Base-by-base conservation (phyloP, 2,329 filamentous ascomycete species). In the Lachnellula subtilissima region DNA sequence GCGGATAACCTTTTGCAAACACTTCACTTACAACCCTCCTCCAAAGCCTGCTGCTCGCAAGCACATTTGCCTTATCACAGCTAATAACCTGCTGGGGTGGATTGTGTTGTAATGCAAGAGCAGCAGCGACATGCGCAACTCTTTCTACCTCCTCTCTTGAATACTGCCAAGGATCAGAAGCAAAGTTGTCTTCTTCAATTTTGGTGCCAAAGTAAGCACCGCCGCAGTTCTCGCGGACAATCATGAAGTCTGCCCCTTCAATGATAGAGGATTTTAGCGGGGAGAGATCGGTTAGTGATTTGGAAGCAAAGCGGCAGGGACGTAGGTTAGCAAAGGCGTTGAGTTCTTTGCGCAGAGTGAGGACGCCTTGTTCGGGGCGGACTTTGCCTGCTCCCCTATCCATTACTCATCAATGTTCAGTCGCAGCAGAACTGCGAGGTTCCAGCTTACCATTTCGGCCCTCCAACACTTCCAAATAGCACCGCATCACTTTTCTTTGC, bases 191-290 rank as follows among this genome's bases (percentile, higher is more conserved):
- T 97, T 93, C 62, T 84, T 91, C 64, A 92, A 93, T 73, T 91
- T 97, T 93, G 69, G 97, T 96, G 60, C 93, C 93, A 43, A 90
- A 96, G 85, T 97, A 97, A 81, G 97, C 93, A 74, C 93, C 93
- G 83, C 97, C 93, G 68, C 92, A 97, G 84, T 97, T 97, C 81
- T 97, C 93, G 75, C 93, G 90, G 78, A 97, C 97, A 72, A 97
- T 82, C 70, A 96, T 90, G 48, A 91, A 96, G 78, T 97, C 88
- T 65, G 89, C 91, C 67, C 88, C 91, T 61, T 84, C 81, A 79
- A 88, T 93, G 61, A 73, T 97, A 92, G 69, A 88, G 84, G 74
- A 96, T 91, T 81, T 97, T 96, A 64, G 91, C 90, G 54, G 93
- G 97, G 87, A 97, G 70, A 93, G 93, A 64, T 88, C 88, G 66